Base-by-base conservation (phyloP, 2,329 filamentous ascomycete species). In the Venturia carpophila region DNA sequence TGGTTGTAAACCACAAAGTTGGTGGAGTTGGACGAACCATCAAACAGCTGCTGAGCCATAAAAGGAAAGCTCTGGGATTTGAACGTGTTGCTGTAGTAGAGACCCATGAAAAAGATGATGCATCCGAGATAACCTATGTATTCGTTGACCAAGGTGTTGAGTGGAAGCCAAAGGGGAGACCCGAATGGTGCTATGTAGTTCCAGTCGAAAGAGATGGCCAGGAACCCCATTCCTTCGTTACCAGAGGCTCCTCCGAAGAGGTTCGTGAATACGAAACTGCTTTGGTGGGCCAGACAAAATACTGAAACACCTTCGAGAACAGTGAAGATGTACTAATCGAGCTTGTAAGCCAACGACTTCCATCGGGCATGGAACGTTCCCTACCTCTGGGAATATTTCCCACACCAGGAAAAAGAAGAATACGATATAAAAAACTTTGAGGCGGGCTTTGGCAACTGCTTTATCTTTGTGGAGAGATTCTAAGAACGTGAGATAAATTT, bases 401-500 rank as follows among this genome's bases (percentile, higher is more conserved):
- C 63, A 69, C 1, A 66, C 24, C 13, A 68, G 60, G 7, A 68
- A 41, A 5, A 47, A 56, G 5, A 65, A 45, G 65, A 74, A 74
- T 4, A 70, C 70, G 62, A 69, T 67, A 55, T 69, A 73, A 60
- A 74, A 74, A 30, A 76, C 56, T 55, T 66, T 68, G 24, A 72
- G 66, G n/a, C 66, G 65, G 13, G 69, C 39, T 60, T 65, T 69
- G 17, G 61, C 37, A 24, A 61, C 47, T 11, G 42, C 21, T 39
- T 67, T 67, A 13, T 68, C 66, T 39, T 61, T 39, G 39, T 68
- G 67, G 3, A 68, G 64, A 24, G 62, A 45, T 37, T 67, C 68
- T 27, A 66, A 41, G 21, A 67, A 49, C 45, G 39, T 60, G 11
- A 42, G 60, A 1, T 5, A 43, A 10, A 24, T 63, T 3, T 66